Evolutionary conservation across 495 filamentous ascomycete species (phyloP), one percentile per base, ranked within the genome.

Genomic region (Podospora anserina): DNA sequence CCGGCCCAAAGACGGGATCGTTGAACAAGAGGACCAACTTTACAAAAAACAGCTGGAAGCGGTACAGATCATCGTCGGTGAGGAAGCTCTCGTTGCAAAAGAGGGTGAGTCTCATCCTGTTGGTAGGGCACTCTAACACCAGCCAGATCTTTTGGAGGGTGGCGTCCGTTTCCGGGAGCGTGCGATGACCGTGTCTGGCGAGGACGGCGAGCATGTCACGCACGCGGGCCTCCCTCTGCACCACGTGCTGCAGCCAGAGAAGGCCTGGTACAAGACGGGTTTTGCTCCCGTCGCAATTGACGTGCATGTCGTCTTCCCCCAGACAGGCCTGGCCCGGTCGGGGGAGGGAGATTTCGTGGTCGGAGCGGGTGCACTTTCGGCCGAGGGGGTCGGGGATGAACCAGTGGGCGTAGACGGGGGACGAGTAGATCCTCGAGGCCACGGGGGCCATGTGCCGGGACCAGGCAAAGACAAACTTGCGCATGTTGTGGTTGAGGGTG

Each of bases 131-230:
- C 69, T 91, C 89, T 81, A 92, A 87, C 27, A 88, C 67, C 32
- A 90, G 83, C 90, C 90, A 91, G 26, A 90, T 72, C 75, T 90
- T 89, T 69, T 83, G 82, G 54, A 92, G 73, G 19, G 81, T 77
- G 3, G 75, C 26, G 20, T 76, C 66, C 23, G 81, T 81, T 27
- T 76, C 70, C 1, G 53, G 18, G 11, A 88, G 88, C 13, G 89
- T 70, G n/a, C 81, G 75, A 44, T 84, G 83, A 7, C 88, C 86
- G 20, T 80, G 71, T 3, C 80, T 67, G 1, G 80, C 82, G 28
- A 93, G 77, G 11, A 75, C 69, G 16, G 79, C 77, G 20, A 90
- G 69, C 69, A 92, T 90, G 64, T 88, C 84, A 26, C 83, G 73
- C 60, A 74, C 69, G 23, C 63, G 66, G 54, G 71, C 71, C 66